Evolutionary conservation across 2,329 filamentous ascomycete genomes (phyloP).

Genomic region (Beauveria bassiana): DNA sequence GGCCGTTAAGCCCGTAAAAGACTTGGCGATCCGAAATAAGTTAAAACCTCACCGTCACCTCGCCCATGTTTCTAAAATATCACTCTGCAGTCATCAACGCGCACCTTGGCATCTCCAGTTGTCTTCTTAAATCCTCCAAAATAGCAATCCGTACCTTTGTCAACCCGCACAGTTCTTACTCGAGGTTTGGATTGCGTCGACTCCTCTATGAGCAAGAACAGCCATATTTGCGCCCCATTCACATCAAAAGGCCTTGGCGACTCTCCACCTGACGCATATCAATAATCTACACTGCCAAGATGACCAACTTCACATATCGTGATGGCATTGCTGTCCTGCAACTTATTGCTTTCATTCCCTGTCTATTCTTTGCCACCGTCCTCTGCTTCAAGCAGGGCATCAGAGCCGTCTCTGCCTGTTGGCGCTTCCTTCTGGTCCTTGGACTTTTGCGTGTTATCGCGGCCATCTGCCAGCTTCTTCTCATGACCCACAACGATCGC

Average conservation of each 20-base stretch:
- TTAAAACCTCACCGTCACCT: not conserved
- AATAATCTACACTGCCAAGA: not conserved
- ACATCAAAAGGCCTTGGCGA: not conserved
- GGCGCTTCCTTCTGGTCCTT: slow-evolving; percentile 14
- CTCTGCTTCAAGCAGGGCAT: slow-evolving; percentile 14
- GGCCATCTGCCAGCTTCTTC: slow-evolving; percentile 13
- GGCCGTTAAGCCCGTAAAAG: not conserved
- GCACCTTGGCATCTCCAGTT: not conserved
- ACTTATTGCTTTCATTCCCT: slow-evolving; percentile 12
- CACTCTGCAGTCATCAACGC: slow-evolving; percentile 5
- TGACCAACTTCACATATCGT: slow-evolving; percentile 13
- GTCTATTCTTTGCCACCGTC: slow-evolving; percentile 5
- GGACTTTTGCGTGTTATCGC: slow-evolving; percentile 12
- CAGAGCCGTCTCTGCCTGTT: slow-evolving; percentile 11
- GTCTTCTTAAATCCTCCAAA: not conserved
- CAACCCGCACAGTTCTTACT: not conserved
- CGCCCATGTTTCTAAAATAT: not conserved
- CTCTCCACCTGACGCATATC: not conserved
- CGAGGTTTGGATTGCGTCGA: not conserved
- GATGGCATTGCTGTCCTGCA: slow-evolving; percentile 14
- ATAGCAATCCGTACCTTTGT: not conserved
- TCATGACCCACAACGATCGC: slow-evolving; percentile 5
- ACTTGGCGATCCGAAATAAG: not conserved
- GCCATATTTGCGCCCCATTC: not conserved
- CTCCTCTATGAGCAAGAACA: not conserved